phyloP scores from a whole-genome alignment of 257 asterid species.

The Nicotiana tomentosiformis region DNA sequence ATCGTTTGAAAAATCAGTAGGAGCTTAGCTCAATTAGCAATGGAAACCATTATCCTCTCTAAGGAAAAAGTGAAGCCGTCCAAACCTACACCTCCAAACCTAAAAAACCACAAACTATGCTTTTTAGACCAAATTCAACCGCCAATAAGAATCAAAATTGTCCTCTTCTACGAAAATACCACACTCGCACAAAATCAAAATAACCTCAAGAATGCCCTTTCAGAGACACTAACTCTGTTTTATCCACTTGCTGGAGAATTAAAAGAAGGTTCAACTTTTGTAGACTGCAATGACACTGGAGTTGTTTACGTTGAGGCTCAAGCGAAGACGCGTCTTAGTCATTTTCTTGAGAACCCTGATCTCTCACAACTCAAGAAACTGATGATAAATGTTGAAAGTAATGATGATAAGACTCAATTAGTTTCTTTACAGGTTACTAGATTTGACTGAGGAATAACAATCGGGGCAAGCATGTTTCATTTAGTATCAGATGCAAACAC shows the following conservation, averaged over 20 bases:
- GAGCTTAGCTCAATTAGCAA: background rate
- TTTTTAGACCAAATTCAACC: background rate
- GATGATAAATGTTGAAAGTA: no score
- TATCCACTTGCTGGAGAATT: background rate
- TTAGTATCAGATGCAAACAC: background rate
- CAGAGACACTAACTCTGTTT: background rate
- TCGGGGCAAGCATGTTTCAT: background rate
- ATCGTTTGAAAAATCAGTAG: no score
- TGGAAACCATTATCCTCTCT: background rate
- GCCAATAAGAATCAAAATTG: no score
- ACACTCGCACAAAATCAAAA: no score
- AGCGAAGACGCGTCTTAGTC: background rate
- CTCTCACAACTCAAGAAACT: background rate
- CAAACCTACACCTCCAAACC: background rate
- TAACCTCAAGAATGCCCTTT: background rate
- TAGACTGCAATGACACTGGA: background rate
- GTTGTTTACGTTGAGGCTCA: background rate
- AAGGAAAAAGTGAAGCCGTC: background rate
- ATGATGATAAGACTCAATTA: no score
- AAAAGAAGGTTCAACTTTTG: background rate
- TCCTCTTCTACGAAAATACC: no score
- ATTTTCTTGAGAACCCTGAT: background rate
- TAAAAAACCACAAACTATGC: background rate
- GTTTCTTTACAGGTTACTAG: constrained; percentile 1
- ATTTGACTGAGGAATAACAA: background rate